Evolutionary conservation across 805 yeast genomes (phyloP).

Genomic region (Barnettozyma sucrosica): DNA sequence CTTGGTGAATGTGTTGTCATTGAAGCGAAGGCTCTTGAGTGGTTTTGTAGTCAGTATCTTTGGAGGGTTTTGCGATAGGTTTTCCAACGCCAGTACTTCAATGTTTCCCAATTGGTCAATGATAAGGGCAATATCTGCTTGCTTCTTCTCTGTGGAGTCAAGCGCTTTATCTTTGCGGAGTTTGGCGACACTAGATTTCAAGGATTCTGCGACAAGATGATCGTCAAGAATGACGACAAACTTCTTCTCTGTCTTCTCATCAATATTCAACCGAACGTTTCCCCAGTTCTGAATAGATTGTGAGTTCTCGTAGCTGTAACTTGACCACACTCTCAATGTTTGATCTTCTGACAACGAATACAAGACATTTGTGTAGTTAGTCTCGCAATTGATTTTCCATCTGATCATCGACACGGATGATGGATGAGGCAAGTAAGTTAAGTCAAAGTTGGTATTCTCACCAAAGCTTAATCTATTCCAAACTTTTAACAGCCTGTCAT

Average conservation of each 20-base stretch:
- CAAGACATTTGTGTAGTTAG: constrained; percentile 41
- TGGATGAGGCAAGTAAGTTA: constrained; percentile 64
- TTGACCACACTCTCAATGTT: constrained; percentile 62
- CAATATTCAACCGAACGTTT: constrained; percentile 29
- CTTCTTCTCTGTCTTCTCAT: constrained; percentile 12
- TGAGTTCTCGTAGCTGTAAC: constrained; percentile 54
- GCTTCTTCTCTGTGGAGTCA: constrained; percentile 21
- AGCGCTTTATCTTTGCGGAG: constrained; percentile 21
- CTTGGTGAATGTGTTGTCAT: constrained; percentile 24
- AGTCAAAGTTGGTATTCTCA: constrained; percentile 58
- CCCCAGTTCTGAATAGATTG: constrained; percentile 56
- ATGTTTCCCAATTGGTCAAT: constrained; percentile 37
- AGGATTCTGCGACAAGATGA: constrained; percentile 28
- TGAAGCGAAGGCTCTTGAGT: constrained; percentile 26
- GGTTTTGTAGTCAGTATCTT: constrained; percentile 39
- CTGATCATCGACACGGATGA: constrained; percentile 47
- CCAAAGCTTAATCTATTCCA: constrained; percentile 75
- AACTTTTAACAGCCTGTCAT: constrained; percentile 64
- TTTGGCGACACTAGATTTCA: constrained; percentile 12
- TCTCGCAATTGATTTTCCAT: constrained; percentile 42
- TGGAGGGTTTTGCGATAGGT: constrained; percentile 52
- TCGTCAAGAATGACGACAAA: constrained; percentile 39
- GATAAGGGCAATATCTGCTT: constrained; percentile 39
- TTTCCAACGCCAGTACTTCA: constrained; percentile 41
- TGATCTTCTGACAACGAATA: constrained; percentile 62